phyloP scores from a whole-genome alignment of 352 stramenopile species.

The Pythium volutum region DNA sequence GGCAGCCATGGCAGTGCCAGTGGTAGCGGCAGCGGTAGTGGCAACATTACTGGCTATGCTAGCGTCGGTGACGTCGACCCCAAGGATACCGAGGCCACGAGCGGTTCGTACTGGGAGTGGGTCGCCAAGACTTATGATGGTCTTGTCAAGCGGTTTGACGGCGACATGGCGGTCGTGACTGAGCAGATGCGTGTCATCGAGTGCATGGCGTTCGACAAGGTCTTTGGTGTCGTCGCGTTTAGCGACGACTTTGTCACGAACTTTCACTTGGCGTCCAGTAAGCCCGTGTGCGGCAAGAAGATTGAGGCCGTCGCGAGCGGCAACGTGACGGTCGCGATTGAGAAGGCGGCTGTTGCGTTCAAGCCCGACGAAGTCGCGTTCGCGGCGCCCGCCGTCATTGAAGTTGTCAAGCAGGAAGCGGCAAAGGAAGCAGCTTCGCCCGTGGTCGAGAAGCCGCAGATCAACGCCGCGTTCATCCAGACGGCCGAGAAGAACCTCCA shows the following conservation, averaged over 20 bases:
- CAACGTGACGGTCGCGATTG: conserved; percentile 42
- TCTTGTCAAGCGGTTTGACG: conserved; percentile 51
- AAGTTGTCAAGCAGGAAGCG: conserved; percentile 31
- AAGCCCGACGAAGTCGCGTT: conserved; percentile 43
- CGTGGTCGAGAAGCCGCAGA: conserved; percentile 21
- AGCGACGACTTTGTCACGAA: conserved; percentile 47
- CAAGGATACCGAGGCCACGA: conserved; percentile 36
- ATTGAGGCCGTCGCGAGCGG: conserved; percentile 48
- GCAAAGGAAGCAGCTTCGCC: not conserved
- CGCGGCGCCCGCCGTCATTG: conserved; percentile 40
- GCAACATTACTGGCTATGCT: no score
- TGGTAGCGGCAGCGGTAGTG: no score
- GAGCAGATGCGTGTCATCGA: conserved; percentile 64
- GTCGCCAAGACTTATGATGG: conserved; percentile 55
- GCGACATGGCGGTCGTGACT: conserved; percentile 55
- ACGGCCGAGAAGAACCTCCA: conserved; percentile 32
- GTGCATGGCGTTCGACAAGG: conserved; percentile 53
- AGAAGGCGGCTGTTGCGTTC: conserved; percentile 37
- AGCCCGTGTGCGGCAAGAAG: conserved; percentile 44
- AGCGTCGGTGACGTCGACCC: no score
- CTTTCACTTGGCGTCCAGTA: conserved; percentile 48
- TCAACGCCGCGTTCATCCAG: conserved; percentile 34
- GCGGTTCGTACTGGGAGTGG: conserved; percentile 63
- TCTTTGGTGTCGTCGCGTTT: conserved; percentile 48
- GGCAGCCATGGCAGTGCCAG: not conserved